Percentiles rank a stretch among this genome's conserved stretches.
These are phyloP conservation scores for Selaginella tamariscina DNA, from an alignment of 75 land plant species.

Conservation along the genomic window DNA sequence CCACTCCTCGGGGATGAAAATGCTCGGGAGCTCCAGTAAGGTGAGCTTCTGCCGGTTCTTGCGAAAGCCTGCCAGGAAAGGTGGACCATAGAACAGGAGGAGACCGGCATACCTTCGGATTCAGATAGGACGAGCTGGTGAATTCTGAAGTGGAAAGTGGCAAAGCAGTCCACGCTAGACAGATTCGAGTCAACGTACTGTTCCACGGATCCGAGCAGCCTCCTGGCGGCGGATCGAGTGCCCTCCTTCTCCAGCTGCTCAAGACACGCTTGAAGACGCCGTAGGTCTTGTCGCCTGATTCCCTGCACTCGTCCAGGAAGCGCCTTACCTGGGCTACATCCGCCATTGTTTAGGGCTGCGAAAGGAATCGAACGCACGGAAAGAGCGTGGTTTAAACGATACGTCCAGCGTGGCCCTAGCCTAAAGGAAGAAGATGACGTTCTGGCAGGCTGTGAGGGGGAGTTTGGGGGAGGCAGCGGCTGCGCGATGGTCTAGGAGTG, in stretches of 20 bases:
- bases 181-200: slow-evolving; percentile 26
- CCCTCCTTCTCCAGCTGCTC: slow-evolving; percentile 44
- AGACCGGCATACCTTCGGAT: slow-evolving; percentile 34
- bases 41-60: slow-evolving; percentile 67
- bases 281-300: slow-evolving; percentile 68
- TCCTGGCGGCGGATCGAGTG: slow-evolving; percentile 42
- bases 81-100: neutral
- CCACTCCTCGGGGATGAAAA: slow-evolving; percentile 97
- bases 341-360: neutral
- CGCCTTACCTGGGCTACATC: slow-evolving; percentile 22
- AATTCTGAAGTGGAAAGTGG: slow-evolving; percentile 54
- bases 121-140: slow-evolving; percentile 50
- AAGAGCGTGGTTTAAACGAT: neutral
- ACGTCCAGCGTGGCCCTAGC: neutral
- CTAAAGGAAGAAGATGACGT: neutral
- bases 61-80: slow-evolving; percentile 29
- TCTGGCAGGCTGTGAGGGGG: neutral
- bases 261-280: slow-evolving; percentile 38
- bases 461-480: neutral
- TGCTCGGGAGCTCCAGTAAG: slow-evolving; percentile 89
- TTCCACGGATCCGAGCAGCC: slow-evolving; percentile 47
- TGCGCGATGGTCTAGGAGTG: neutral
- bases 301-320: slow-evolving; percentile 49
- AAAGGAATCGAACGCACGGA: neutral
- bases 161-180: slow-evolving; percentile 32